Evolutionary conservation across 169 alveolate genomes (phyloP), one percentile per base, ranked within the genome.

Genomic region (Plasmodium vinckei): DNA sequence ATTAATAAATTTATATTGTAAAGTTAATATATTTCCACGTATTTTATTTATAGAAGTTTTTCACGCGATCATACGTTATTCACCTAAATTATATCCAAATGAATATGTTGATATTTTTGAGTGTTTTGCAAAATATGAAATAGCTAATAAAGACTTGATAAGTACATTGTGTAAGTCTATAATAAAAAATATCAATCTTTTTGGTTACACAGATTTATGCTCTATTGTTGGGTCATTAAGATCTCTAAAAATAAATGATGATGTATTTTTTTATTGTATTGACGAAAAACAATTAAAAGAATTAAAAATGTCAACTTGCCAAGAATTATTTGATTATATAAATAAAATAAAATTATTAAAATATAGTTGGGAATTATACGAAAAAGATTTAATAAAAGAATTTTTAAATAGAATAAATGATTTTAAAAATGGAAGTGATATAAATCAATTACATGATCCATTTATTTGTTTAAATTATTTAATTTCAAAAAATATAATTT

Each of bases 211-310:
- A 13, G 87, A 94, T 51, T 82, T 94, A 39, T 73, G 94, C 57
- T 92, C 88, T 54, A 79, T 94, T 23, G 92, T 91, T 44, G 91
- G 93, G 12, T 69, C 89, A 15, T 84, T 91, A 53, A 63, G 95
- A 42, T 59, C 87, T 0, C 57, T 94, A 84, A 94, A 92, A 0
- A 75, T 94, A 9, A 63, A 73, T 15, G 96, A 94, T 59, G 93
- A 92, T 60, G 73, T 93, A 44, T 92, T 94, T 64, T 92, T 87
- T 65, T 72, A 87, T 53, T 91, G 92, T 7, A 49, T 94, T 1
- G 96, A 94, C 77, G 91, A 92, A 42, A 92, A 94, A 89, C 96
- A 94, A 60, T 88, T 53, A 47, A 94, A 94, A 82, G 96, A 94
- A 27, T 59, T 94, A 91, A 67, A 87, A 67, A 64, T 92, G 67